Evolutionary conservation across 2,329 filamentous ascomycete species (phyloP), one percentile per base, ranked within the genome.

Genomic region (Colletotrichum camelliae): DNA sequence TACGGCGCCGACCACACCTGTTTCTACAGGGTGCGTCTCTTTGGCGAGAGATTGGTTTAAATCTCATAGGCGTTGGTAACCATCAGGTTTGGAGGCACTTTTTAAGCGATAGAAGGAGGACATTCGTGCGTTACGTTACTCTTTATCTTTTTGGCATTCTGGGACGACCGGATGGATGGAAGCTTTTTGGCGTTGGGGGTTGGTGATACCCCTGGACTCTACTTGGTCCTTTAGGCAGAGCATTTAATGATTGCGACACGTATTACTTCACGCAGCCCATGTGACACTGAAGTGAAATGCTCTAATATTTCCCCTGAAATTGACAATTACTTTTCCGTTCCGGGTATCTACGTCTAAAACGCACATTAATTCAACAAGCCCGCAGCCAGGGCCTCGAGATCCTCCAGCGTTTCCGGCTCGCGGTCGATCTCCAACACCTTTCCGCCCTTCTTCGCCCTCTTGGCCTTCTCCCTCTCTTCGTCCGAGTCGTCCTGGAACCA

Each of bases 381-480:
- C 60, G 93, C 91, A 70, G 95, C 95, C 85, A 96, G 85, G 55
- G 93, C 92, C 85, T 96, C 94, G 79, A 96, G 88, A 84, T 96
- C 94, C 83, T 95, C 93, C 80, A 96, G 86, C 57, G 94, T 96
- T 85, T 96, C 93, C 15, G 94, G 94, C 86, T 95, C 93, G 68
- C 92, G 89, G 16, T 88, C 88, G 79, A 91, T 88, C 85, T 91
- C 90, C 81, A 93, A 89, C 62, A 92, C 89, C 85, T 89, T 89
- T 82, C 88, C 86, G 71, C 86, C 86, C 81, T 85, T 87, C 80
- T 85, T 86, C 82, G 85, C 87, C 70, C 77, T 82, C 79, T 84
- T 86, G 79, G 82, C 83, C 80, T 83, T 84, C 76, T 82, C 81
- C 66, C 80, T 80, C 66, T 82, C 81, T 65, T 84, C 85, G 69